Evolutionary conservation across 331 rosid genomes (phyloP).

Genomic region (Malus hybrid): DNA sequence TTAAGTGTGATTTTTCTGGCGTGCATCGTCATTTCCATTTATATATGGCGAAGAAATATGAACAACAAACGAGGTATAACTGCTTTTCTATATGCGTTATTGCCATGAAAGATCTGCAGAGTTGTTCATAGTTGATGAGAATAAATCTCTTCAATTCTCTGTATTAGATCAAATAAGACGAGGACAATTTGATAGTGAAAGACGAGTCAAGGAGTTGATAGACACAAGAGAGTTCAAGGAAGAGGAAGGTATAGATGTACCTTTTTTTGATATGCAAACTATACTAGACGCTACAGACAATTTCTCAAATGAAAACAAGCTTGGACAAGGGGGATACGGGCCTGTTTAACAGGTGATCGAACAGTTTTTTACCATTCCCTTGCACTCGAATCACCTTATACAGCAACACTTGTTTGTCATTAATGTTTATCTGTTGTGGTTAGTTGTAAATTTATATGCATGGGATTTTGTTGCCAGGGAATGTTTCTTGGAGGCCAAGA

Average conservation of each 20-base stretch:
- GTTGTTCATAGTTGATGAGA: neutral
- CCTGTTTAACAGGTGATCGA: constrained; percentile 27
- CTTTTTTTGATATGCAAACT: constrained; percentile 13
- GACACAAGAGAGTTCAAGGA: constrained; percentile 14
- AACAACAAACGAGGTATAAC: constrained; percentile 15
- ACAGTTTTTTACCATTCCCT: neutral
- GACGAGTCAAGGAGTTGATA: constrained; percentile 20
- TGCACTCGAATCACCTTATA: neutral
- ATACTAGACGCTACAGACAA: constrained; percentile 24
- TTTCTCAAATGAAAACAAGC: constrained; percentile 25
- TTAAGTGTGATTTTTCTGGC: neutral
- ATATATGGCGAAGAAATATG: constrained; percentile 18
- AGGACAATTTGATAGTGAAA: constrained; percentile 22
- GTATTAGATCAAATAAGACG: neutral
- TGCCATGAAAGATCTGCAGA: neutral
- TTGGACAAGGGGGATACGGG: constrained; percentile 39
- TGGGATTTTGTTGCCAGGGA: constrained; percentile 11
- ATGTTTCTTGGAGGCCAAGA: constrained; percentile 21
- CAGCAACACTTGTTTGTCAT: neutral
- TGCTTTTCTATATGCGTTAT: neutral
- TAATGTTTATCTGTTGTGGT: neutral
- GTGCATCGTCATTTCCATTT: neutral
- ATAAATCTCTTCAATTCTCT: neutral
- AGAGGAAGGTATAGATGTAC: constrained; percentile 25
- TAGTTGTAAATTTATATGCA: no score